phyloP scores from a whole-genome alignment of 1,284 basidiomycete genomes.

The Fereydounia khargensis region DNA sequence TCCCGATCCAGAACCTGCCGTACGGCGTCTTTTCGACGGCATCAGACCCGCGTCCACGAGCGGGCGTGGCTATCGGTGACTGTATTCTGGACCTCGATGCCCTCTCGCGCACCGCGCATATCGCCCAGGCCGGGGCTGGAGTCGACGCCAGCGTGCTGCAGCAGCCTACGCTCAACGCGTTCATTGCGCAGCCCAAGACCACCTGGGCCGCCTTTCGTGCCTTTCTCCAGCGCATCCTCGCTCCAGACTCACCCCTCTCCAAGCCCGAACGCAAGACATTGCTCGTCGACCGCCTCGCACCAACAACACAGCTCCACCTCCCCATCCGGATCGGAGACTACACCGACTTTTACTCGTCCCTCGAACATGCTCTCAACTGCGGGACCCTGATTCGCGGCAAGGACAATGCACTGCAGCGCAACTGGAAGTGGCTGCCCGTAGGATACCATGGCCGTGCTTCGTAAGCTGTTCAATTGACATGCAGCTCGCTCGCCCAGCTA shows the following conservation, averaged over 20 bases:
- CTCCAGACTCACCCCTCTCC: neutral
- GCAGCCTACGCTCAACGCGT: slow-evolving; percentile 21
- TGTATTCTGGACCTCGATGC: slow-evolving; percentile 27
- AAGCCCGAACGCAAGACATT: neutral
- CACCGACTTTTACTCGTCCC: slow-evolving; percentile 35
- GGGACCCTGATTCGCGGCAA: slow-evolving; percentile 11
- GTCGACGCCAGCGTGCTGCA: neutral
- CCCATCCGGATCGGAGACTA: slow-evolving; percentile 37
- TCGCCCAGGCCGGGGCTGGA: neutral
- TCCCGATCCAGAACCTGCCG: slow-evolving; percentile 36
- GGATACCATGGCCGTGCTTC: slow-evolving; percentile 38
- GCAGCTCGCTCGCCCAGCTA: neutral
- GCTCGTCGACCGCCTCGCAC: neutral
- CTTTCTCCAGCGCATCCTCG: slow-evolving; percentile 16
- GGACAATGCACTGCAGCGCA: slow-evolving; percentile 10
- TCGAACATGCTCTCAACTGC: slow-evolving; percentile 34
- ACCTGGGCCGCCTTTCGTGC: slow-evolving; percentile 10
- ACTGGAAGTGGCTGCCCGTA: slow-evolving; percentile 30
- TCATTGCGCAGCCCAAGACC: slow-evolving; percentile 8
- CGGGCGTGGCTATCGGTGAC: slow-evolving; percentile 33
- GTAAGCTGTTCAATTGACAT: slow-evolving; percentile 4
- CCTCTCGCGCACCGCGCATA: slow-evolving; percentile 6
- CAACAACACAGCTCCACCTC: slow-evolving; percentile 10
- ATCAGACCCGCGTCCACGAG: neutral
- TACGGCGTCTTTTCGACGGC: slow-evolving; percentile 31